phyloP scores from a whole-genome alignment of 78 protist species.

The Isochrysis galbana region DNA sequence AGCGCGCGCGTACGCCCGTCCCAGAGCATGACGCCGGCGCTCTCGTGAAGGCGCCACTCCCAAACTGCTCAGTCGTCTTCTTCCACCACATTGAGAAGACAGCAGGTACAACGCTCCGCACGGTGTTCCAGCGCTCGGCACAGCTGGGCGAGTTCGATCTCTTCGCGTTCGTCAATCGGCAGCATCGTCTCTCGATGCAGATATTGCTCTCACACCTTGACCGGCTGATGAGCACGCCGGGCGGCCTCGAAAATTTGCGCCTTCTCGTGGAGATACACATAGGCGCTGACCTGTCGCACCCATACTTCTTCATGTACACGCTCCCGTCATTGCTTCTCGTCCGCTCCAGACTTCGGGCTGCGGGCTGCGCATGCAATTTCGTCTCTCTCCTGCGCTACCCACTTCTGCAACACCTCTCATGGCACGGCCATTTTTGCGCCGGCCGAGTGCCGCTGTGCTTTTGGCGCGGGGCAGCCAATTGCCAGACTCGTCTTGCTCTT shows the following conservation, averaged over 20 bases:
- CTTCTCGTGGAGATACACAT: slow-evolving; percentile 20
- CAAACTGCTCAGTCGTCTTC: neutral
- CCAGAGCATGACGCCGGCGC: no score
- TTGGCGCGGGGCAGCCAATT: neutral
- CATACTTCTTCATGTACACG: neutral
- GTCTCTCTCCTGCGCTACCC: slow-evolving; percentile 19
- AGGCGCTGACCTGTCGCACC: neutral
- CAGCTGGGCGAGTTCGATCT: neutral
- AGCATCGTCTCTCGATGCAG: neutral
- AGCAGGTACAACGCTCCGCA: slow-evolving; percentile 14
- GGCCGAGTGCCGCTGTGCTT: slow-evolving; percentile 23
- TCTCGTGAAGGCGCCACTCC: neutral
- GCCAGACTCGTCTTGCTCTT: neutral
- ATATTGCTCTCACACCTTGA: neutral
- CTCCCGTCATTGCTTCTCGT: neutral
- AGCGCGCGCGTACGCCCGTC: no score
- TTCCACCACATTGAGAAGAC: slow-evolving; percentile 22
- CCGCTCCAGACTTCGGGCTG: neutral
- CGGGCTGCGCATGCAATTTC: neutral
- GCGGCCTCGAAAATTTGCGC: neutral
- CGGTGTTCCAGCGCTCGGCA: neutral
- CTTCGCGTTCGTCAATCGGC: neutral
- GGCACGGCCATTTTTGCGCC: neutral
- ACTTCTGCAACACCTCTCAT: neutral
- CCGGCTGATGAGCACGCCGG: neutral